Percentiles rank a stretch among this genome's conserved stretches.
Evolutionary conservation across 768 basidiomycete species (phyloP).

Genomic region (Tephrocybe sp.): DNA sequence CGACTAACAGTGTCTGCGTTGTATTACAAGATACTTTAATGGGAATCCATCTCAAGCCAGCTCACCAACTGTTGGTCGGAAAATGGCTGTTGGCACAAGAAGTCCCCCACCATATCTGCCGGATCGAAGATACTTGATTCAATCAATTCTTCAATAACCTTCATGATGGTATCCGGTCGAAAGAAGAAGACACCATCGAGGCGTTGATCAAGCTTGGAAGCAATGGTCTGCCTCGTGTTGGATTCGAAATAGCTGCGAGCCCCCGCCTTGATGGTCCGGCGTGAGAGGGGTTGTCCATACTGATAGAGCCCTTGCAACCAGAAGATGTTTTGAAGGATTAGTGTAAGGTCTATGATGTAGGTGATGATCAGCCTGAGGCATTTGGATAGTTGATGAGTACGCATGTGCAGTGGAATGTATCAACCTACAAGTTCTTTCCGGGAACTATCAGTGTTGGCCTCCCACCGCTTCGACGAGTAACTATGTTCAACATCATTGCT

Average conservation of each 20-base stretch:
- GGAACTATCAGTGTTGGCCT: neutral
- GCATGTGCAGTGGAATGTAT: neutral
- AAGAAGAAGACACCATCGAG: constrained; percentile 4
- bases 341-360: too few relatives aligned
- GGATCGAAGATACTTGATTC: constrained; percentile 9
- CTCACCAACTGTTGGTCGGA: too few relatives aligned
- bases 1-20: too few relatives aligned
- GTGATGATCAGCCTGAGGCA: constrained; percentile 17
- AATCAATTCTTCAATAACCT: constrained; percentile 7
- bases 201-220: constrained; percentile 12
- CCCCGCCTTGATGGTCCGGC: constrained; percentile 14
- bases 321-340: constrained; percentile 21
- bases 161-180: constrained; percentile 12
- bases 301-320: constrained; percentile 8
- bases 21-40: too few relatives aligned
- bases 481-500: constrained; percentile 17
- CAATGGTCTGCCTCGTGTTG: constrained; percentile 8
- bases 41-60: too few relatives aligned
- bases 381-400: neutral
- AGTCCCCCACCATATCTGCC: constrained; percentile 9
- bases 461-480: neutral
- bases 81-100: too few relatives aligned
- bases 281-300: constrained; percentile 5
- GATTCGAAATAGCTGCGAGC: constrained; percentile 9
- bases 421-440: constrained; percentile 5